Evolutionary conservation across 164 flowering plant species (phyloP).

Genomic region (Macadamia integrifolia): DNA sequence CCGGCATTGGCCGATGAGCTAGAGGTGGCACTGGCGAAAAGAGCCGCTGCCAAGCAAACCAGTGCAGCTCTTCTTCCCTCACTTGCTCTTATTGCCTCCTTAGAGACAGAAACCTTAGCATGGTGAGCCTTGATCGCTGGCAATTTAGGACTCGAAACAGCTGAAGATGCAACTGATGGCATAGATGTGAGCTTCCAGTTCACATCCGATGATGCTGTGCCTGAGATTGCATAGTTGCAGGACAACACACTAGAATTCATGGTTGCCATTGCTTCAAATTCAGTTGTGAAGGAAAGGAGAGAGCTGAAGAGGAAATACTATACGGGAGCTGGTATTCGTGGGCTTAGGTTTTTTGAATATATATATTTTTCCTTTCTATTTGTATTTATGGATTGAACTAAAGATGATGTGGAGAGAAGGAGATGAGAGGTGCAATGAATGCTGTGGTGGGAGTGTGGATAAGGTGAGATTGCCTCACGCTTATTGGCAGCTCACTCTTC

Average conservation of each 20-base stretch:
- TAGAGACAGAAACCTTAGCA: slow-evolving; percentile 20
- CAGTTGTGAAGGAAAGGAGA: not conserved
- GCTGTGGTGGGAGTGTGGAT: slow-evolving; percentile 95
- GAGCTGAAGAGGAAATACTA: not conserved
- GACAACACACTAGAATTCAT: slow-evolving; percentile 80
- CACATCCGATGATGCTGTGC: slow-evolving; percentile 39
- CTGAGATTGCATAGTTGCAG: slow-evolving; percentile 68
- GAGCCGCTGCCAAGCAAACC: slow-evolving; percentile 55
- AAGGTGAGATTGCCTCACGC: slow-evolving; percentile 92
- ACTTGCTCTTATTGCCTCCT: slow-evolving; percentile 15
- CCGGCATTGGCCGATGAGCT: slow-evolving; percentile 71
- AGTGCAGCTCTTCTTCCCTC: slow-evolving; percentile 77
- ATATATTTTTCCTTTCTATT: slow-evolving; percentile 4
- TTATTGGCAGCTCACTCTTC: slow-evolving; percentile 45
- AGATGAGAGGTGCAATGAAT: slow-evolving; percentile 25
- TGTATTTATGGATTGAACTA: not conserved
- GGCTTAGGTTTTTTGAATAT: slow-evolving; percentile 9
- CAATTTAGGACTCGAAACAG: slow-evolving; percentile 27
- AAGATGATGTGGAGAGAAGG: slow-evolving; percentile 26
- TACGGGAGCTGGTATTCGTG: slow-evolving; percentile 1
- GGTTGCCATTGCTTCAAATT: slow-evolving; percentile 51
- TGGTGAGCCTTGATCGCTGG: slow-evolving; percentile 60
- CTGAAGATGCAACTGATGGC: slow-evolving; percentile 28
- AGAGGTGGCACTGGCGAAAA: slow-evolving; percentile 48
- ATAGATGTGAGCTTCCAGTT: slow-evolving; percentile 39